phyloP scores from a whole-genome alignment of 163 green algal genomes.

The Prototheca cutis region DNA sequence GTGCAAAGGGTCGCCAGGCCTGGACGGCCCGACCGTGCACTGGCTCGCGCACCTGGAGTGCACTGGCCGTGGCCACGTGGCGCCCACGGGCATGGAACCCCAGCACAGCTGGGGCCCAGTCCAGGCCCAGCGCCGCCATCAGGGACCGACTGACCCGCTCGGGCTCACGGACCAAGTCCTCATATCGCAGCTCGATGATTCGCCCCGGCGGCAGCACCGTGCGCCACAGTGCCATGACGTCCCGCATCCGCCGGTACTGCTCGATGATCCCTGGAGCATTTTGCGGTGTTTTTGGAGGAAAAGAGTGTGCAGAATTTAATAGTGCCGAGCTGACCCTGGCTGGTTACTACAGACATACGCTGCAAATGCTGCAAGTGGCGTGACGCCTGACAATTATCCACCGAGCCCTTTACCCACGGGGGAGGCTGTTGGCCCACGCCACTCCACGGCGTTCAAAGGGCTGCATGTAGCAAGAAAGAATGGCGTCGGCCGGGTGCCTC shows the following conservation, averaged over 20 bases:
- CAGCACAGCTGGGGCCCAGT: slow-evolving; percentile 40
- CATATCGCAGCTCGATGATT: slow-evolving; percentile 29
- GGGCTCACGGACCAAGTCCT: slow-evolving; percentile 35
- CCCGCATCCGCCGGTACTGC: not conserved
- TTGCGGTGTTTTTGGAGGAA: too few species aligned
- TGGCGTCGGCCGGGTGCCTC: slow-evolving; percentile 58
- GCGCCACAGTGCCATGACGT: not conserved
- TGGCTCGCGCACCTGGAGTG: slow-evolving; percentile 37
- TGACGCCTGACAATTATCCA: too few species aligned
- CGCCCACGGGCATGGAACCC: slow-evolving; percentile 32
- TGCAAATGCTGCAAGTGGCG: not conserved
- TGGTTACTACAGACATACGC: not conserved
- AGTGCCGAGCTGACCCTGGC: too few species aligned
- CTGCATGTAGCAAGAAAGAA: slow-evolving; percentile 57
- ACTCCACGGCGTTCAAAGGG: slow-evolving; percentile 57
- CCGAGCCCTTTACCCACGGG: too few species aligned
- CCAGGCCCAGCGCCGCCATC: slow-evolving; percentile 35
- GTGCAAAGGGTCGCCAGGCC: slow-evolving; percentile 32
- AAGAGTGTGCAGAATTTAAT: too few species aligned
- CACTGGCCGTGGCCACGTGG: slow-evolving; percentile 43
- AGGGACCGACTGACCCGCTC: slow-evolving; percentile 18
- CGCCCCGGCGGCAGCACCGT: not conserved
- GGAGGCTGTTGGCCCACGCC: slow-evolving; percentile 52
- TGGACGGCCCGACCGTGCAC: slow-evolving; percentile 38
- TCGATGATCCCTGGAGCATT: not conserved